Evolutionary conservation across 2,329 filamentous ascomycete species (phyloP), one percentile per base, ranked within the genome.

Genomic region (Sporothrix curviconia): DNA sequence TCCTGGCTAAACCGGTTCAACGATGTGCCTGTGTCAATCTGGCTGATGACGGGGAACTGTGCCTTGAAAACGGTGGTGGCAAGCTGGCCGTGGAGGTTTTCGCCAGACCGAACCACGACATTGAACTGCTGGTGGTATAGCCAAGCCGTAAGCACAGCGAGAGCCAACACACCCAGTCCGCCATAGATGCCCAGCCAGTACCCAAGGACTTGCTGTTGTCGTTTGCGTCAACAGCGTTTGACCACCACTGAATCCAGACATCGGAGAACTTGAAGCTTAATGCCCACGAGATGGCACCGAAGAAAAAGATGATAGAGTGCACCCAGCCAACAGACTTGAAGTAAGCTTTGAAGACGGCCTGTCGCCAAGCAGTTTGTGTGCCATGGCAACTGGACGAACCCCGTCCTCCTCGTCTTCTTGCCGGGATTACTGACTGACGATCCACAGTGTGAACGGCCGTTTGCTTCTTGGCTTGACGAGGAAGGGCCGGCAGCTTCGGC

Each of bases 321-420:
- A 44, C 6, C 39, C 28, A 55, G 5, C 52, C 52, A 3, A 55
- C 30, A 1, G 52, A 55, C 19, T 25, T 55, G 19, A 55, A 55
- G 15, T 55, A 55, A 2, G 28, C 28, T 19, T 55, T 43, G 52
- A 34, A 43, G 11, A 55, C 28, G 8, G 52, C 22, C 19, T 24
- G 40, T 44, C 52, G 3, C 28, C 40, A 11, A 55, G 37, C 7
- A 55, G 39, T 14, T 55, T 55, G 8, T 52, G 49, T 59, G 65
- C 34, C 46, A 49, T 49, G 30, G 30, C 46, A 67, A 70, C 0
- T 65, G 64, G 4, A 1, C 30, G 46, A 1, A 12, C 17, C 28
- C 36, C 46, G 4, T 49, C 46, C 15, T 49, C 46, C 11, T 49
- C 46, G n/a, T n/a, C n/a, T n/a, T n/a, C n/a, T n/a, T n/a, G n/a